These are phyloP conservation scores for Phellopilus nigrolimitatus DNA, from an alignment of 1,284 basidiomycete genomes.

Conservation along the genomic window DNA sequence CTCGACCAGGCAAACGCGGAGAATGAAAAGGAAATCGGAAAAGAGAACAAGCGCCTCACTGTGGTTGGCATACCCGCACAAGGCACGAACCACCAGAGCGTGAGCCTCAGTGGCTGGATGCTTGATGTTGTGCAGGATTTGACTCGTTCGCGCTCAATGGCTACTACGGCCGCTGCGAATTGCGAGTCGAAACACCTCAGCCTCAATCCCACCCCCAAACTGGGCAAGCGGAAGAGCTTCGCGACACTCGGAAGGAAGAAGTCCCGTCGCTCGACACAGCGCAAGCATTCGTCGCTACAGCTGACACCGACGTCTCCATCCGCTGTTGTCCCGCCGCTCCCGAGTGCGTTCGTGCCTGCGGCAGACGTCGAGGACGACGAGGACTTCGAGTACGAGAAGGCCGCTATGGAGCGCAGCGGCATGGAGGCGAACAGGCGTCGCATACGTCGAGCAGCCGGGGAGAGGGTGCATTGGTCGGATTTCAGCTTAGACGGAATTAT, in stretches of 20 bases:
- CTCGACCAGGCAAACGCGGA: conserved; percentile 37
- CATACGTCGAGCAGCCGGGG: conserved; percentile 9
- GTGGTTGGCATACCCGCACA: conserved; percentile 23
- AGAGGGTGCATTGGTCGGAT: conserved; percentile 29
- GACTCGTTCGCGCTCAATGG: conserved; percentile 31
- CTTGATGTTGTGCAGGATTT: conserved; percentile 68
- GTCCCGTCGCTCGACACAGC: conserved; percentile 24
- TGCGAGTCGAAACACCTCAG: not conserved
- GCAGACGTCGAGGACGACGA: conserved; percentile 28
- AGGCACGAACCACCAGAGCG: conserved; percentile 35
- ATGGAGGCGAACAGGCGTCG: conserved; percentile 30
- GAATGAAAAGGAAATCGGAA: conserved; percentile 29
- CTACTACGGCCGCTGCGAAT: not conserved
- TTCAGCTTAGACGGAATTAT: conserved; percentile 30
- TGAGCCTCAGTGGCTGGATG: conserved; percentile 67
- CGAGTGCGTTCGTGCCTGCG: not conserved
- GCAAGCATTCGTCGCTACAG: conserved; percentile 49
- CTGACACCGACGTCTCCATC: conserved; percentile 50
- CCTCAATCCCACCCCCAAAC: not conserved
- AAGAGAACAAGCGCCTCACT: conserved; percentile 17
- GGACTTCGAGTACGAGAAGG: conserved; percentile 43
- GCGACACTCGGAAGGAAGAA: conserved; percentile 8
- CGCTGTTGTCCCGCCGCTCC: not conserved
- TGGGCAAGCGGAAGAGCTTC: conserved; percentile 26
- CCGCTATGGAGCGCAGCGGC: conserved; percentile 36